These are phyloP conservation scores for Hericium alpestre DNA, from an alignment of 768 basidiomycete genomes.

Conservation along the genomic window DNA sequence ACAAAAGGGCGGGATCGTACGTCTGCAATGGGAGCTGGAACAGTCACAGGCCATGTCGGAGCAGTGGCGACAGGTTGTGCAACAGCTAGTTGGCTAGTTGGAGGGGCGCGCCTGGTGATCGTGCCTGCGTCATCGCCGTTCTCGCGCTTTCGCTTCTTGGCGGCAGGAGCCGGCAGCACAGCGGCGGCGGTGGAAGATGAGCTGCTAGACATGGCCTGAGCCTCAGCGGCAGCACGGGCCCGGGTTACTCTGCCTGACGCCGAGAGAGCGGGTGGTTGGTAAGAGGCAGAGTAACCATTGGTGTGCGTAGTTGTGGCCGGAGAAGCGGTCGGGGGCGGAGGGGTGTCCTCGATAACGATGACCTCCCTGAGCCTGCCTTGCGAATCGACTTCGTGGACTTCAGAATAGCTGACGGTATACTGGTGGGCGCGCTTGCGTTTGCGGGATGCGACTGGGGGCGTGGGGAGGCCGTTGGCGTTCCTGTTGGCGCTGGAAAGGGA, in stretches of 20 bases:
- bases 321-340: slow-evolving; percentile 71
- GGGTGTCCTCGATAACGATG: slow-evolving; percentile 89
- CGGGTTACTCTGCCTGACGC: slow-evolving; percentile 68
- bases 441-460: slow-evolving; percentile 62
- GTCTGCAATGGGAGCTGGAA: slow-evolving; percentile 54
- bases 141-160: slow-evolving; percentile 81
- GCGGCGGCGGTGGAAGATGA: slow-evolving; percentile 40
- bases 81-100: slow-evolving; percentile 40
- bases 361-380: slow-evolving; percentile 72
- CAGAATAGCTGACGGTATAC: slow-evolving; percentile 77
- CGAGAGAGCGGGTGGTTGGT: slow-evolving; percentile 66
- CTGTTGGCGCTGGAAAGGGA: slow-evolving; percentile 34
- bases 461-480: slow-evolving; percentile 44
- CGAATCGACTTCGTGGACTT: slow-evolving; percentile 78
- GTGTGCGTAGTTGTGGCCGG: slow-evolving; percentile 58
- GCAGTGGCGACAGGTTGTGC: slow-evolving; percentile 30
- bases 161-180: slow-evolving; percentile 53
- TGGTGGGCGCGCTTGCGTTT: slow-evolving; percentile 78
- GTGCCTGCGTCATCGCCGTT: slow-evolving; percentile 63
- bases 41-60: slow-evolving; percentile 61
- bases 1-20: slow-evolving; percentile 33
- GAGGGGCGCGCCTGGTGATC: slow-evolving; percentile 52
- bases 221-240: slow-evolving; percentile 79
- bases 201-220: slow-evolving; percentile 61
- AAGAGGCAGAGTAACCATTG: slow-evolving; percentile 64